These are phyloP conservation scores for Amanita muscaria DNA, from an alignment of 768 basidiomycete genomes.

Conservation along the genomic window DNA sequence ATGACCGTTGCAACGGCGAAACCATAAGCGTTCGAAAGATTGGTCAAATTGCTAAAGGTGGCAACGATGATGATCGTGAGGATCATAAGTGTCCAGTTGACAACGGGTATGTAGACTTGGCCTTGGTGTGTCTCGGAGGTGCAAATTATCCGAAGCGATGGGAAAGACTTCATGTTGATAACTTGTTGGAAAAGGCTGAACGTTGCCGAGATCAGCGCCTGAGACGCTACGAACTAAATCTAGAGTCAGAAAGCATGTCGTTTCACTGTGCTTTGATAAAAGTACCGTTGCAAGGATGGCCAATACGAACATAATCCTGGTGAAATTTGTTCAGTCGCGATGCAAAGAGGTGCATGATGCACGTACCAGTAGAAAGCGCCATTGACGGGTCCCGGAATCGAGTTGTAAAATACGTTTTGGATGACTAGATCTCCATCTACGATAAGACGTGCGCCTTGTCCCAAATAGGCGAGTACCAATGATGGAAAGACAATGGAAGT, in stretches of 20 bases:
- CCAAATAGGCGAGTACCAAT: slow-evolving; percentile 57
- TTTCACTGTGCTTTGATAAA: slow-evolving; percentile 23
- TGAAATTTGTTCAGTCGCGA: background rate
- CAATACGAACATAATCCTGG: slow-evolving; percentile 55
- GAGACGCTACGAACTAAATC: slow-evolving; percentile 47
- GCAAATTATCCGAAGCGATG: slow-evolving; percentile 47
- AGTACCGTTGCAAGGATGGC: slow-evolving; percentile 53
- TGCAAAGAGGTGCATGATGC: background rate
- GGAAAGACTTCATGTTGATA: slow-evolving; percentile 51
- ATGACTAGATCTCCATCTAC: slow-evolving; percentile 39
- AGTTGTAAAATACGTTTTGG: slow-evolving; percentile 50
- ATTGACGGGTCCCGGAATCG: slow-evolving; percentile 49
- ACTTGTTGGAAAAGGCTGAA: slow-evolving; percentile 59
- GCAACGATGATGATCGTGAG: slow-evolving; percentile 45
- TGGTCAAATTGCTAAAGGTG: slow-evolving; percentile 42
- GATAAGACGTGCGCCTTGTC: slow-evolving; percentile 60
- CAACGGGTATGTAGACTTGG: slow-evolving; percentile 56
- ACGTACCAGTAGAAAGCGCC: slow-evolving; percentile 51
- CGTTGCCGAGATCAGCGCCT: slow-evolving; percentile 62
- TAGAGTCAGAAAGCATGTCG: slow-evolving; percentile 10
- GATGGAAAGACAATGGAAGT: slow-evolving; percentile 45
- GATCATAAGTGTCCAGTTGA: slow-evolving; percentile 54
- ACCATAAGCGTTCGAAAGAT: slow-evolving; percentile 52
- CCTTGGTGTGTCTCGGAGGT: slow-evolving; percentile 55
- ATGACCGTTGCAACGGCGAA: slow-evolving; percentile 62